Conservation (phyloP, 2,329 filamentous ascomycete species). For the Talaromyces sp. region DNA sequence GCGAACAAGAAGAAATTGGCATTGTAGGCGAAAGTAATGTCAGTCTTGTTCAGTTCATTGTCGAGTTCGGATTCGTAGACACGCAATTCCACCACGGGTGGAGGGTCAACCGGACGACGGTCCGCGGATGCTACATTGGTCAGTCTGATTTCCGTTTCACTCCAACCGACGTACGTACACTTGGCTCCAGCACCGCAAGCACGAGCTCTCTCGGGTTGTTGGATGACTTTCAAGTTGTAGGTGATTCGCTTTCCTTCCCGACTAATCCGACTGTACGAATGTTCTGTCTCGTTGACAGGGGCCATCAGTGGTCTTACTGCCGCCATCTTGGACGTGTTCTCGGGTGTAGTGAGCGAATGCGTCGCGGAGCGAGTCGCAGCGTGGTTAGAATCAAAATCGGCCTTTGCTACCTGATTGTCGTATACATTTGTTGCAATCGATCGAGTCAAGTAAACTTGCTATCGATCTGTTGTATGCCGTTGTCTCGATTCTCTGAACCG, state of each 20-base stretch:
- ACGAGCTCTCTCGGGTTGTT: slow-evolving; percentile 89
- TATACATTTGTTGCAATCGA: background rate
- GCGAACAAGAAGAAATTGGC: slow-evolving; percentile 97
- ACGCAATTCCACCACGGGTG: slow-evolving; percentile 86
- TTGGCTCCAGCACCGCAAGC: slow-evolving; percentile 95
- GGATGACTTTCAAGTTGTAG: slow-evolving; percentile 80
- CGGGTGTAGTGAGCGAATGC: background rate
- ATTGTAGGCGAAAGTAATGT: slow-evolving; percentile 86
- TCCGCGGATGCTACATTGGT: slow-evolving; percentile 67
- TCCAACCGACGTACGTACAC: slow-evolving; percentile 56
- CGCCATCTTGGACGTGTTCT: background rate
- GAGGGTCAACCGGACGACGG: slow-evolving; percentile 87
- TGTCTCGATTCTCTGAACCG: background rate
- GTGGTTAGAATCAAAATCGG: background rate
- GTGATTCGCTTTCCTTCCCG: slow-evolving; percentile 72
- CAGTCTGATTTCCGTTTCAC: slow-evolving; percentile 14
- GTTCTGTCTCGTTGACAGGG: slow-evolving; percentile 53
- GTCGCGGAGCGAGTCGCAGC: slow-evolving; percentile 3
- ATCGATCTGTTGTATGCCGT: background rate
- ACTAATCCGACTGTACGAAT: slow-evolving; percentile 57
- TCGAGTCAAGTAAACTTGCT: background rate
- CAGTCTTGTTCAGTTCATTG: slow-evolving; percentile 57
- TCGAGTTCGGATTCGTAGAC: slow-evolving; percentile 65
- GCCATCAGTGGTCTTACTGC: slow-evolving; percentile 27
- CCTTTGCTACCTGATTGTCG: background rate